These are phyloP conservation scores for Kurtzmaniella cleridarum DNA, from an alignment of 805 yeast species.

Conservation along the genomic window DNA sequence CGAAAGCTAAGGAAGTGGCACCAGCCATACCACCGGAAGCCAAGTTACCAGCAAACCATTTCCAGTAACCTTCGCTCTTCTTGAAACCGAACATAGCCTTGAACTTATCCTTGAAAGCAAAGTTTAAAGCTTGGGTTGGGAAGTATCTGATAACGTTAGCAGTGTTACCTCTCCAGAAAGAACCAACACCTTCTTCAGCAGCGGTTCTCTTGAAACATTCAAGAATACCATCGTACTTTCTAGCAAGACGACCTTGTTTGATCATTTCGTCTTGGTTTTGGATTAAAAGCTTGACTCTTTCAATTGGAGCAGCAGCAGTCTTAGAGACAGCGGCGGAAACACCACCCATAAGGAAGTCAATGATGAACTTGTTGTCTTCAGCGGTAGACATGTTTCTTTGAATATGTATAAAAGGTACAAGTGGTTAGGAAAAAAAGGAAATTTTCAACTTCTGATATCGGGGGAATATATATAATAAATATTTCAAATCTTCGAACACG, in stretches of 20 bases:
- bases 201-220: conserved; percentile 96
- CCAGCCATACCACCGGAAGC: conserved; percentile 99
- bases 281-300: conserved; percentile 92
- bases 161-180: conserved; percentile 99
- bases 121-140: conserved; percentile 99
- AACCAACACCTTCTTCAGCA: conserved; percentile 82
- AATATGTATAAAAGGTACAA: neutral
- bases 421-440: too few species aligned
- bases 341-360: conserved; percentile 91
- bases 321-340: conserved; percentile 98
- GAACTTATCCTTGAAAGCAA: conserved; percentile 97
- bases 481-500: too few species aligned
- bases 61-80: conserved; percentile 89
- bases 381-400: conserved; percentile 11
- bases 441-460: too few species aligned
- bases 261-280: conserved; percentile 98
- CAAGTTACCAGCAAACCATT: conserved; percentile 96
- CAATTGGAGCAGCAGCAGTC: conserved; percentile 97
- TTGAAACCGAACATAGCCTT: conserved; percentile 95
- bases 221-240: conserved; percentile 79
- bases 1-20: conserved; percentile 89
- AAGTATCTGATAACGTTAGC: conserved; percentile 98
- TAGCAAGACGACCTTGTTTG: conserved; percentile 92
- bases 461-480: too few species aligned
- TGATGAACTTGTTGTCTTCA: conserved; percentile 25